Base-by-base conservation (phyloP, 179 eudicot species). In the Carnegiea gigantea region DNA sequence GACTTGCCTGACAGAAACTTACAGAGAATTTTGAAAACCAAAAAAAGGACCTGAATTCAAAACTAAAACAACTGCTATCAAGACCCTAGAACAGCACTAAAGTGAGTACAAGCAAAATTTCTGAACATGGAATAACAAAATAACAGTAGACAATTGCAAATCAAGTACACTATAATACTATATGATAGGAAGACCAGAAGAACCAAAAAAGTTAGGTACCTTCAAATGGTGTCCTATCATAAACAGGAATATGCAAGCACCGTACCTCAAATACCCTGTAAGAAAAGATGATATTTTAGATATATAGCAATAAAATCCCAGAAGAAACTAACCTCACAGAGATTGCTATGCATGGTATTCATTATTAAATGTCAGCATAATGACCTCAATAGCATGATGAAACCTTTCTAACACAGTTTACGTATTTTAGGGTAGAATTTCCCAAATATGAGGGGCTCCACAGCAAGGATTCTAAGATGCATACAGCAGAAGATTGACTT, bases 221-320 rank as follows among this genome's bases (percentile, higher is more conserved):
- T 93, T 89, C 89, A 82, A 91, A 93, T 60, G 97, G 84, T 51
- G 98, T 92, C 82, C 92, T 89, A 68, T 95, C 98, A 75, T 90
- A 49, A 79, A 91, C 89, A 65, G 98, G 97, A 86, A 93, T 91
- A 77, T 93, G 97, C 89, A 92, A 82, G 83, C 98, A 93, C 62
- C 88, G 88, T 65, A 92, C 91, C 79, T 91, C 89, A 84, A 93
- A 95, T 81, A 87, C 95, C 89, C 97, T 92, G 88, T 87, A 88
- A 53, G 40, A 78, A 83, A 83, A 49, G 49, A 68, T 59, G 72
- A 14, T 6, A 73, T 0, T 81, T 81, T 49, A n/a, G 36, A 62
- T 57, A 15, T 30, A 21, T 8, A 23, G 30, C 79, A 73, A 21
- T 20, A 49, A 18, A 71, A 40, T 49, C 38, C 54, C 15, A 64